Percentiles rank a stretch among this genome's conserved stretches.
Conservation (phyloP, 805 yeast species). For the Candida jianshihensis region DNA sequence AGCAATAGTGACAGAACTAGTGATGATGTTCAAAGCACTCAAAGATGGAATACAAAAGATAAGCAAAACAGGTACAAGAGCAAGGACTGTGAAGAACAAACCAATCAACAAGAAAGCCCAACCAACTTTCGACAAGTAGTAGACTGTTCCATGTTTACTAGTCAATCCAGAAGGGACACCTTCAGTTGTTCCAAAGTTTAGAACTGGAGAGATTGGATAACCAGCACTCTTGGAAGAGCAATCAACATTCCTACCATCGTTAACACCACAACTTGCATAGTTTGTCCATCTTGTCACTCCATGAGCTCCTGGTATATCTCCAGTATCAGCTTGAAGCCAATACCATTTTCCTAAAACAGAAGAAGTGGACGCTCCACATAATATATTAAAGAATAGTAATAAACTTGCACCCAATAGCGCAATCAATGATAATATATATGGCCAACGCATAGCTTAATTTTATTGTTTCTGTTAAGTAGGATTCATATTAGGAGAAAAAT, state of each 20-base stretch:
- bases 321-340: constrained; percentile 76
- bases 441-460: constrained; percentile 28
- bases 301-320: constrained; percentile 33
- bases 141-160: constrained; percentile 44
- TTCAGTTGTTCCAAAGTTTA: constrained; percentile 52
- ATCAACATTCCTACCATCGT: constrained; percentile 36
- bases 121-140: constrained; percentile 60
- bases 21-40: constrained; percentile 12
- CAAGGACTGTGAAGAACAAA: constrained; percentile 42
- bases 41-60: constrained; percentile 18
- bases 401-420: constrained; percentile 41
- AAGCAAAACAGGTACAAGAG: constrained; percentile 33
- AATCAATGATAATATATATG: constrained; percentile 23
- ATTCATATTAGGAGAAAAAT: too few species aligned
- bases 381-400: constrained; percentile 53
- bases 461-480: too few species aligned
- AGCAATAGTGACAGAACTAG: constrained; percentile 17
- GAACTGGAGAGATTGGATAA: constrained; percentile 77
- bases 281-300: constrained; percentile 68
- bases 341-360: constrained; percentile 60
- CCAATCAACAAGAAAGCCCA: constrained; percentile 59
- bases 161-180: constrained; percentile 51
- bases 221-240: constrained; percentile 62
- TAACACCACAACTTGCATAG: constrained; percentile 53
- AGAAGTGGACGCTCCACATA: constrained; percentile 53